Evolutionary conservation across 1,284 basidiomycete species (phyloP).

Genomic region (Polyporus tsugae): DNA sequence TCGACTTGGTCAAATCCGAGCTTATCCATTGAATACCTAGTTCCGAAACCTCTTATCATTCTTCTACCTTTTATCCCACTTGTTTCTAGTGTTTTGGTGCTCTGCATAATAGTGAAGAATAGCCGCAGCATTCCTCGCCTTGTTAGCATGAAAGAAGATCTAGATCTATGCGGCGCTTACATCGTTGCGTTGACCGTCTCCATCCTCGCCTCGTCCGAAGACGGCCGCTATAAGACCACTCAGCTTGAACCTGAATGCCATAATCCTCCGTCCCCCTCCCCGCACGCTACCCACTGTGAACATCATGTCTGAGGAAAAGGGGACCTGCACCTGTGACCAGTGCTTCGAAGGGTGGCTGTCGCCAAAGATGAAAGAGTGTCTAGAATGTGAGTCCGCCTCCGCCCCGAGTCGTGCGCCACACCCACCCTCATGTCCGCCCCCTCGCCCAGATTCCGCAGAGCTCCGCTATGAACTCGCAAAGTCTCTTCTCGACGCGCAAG

Average conservation of each 20-base stretch:
- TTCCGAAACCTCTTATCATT: neutral
- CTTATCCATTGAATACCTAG: neutral
- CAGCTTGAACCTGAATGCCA: conserved; percentile 1
- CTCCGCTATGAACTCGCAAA: conserved; percentile 25
- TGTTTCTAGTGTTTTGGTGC: neutral
- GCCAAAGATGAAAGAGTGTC: conserved; percentile 31
- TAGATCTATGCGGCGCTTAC: conserved; percentile 1
- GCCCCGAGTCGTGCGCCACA: neutral
- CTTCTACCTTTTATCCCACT: neutral
- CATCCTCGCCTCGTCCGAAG: neutral
- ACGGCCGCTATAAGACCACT: conserved; percentile 6
- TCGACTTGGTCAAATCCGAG: neutral
- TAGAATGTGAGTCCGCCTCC: conserved; percentile 23
- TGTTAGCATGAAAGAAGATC: neutral
- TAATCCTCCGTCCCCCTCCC: neutral
- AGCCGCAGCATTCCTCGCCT: neutral
- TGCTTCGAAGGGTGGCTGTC: conserved; percentile 34
- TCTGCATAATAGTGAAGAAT: neutral
- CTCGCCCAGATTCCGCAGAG: conserved; percentile 20
- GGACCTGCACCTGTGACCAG: conserved; percentile 25
- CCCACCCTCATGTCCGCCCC: neutral
- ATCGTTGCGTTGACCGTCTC: conserved; percentile 5
- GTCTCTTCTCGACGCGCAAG: conserved; percentile 25
- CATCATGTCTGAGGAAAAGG: neutral
- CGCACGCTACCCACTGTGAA: neutral